phyloP scores from a whole-genome alignment of 257 asterid genomes.

The Solanum ossicruentum region DNA sequence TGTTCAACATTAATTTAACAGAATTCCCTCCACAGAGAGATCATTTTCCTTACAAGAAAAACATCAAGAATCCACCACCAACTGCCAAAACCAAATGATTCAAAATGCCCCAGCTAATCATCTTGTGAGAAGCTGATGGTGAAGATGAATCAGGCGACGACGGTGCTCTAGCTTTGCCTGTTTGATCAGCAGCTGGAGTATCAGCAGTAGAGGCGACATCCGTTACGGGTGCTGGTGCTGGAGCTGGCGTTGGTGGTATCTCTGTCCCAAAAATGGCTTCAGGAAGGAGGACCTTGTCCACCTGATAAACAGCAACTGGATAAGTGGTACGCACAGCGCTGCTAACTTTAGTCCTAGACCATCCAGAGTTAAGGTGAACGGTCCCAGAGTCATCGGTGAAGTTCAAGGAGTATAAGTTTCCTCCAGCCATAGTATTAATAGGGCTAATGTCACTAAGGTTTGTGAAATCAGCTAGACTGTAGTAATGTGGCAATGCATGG shows the following conservation, averaged over 20 bases:
- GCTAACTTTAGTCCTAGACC: constrained; percentile 56
- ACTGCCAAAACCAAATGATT: constrained; percentile 18
- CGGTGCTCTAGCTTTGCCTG: constrained; percentile 6
- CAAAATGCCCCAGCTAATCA: constrained; percentile 11
- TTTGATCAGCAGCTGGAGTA: constrained; percentile 30
- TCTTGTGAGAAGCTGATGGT: constrained; percentile 22
- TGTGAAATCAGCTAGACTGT: constrained; percentile 57
- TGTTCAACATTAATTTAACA: background rate
- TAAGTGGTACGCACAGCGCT: constrained; percentile 65
- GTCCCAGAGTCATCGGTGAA: constrained; percentile 57
- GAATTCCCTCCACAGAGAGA: no score
- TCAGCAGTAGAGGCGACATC: constrained; percentile 37
- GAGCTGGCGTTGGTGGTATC: constrained; percentile 77
- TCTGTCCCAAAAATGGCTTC: constrained; percentile 75
- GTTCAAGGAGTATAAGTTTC: constrained; percentile 26
- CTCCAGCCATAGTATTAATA: constrained; percentile 53
- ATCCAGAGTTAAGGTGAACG: constrained; percentile 43
- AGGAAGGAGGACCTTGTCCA: constrained; percentile 57
- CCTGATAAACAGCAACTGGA: constrained; percentile 68
- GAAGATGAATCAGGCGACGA: constrained; percentile 25
- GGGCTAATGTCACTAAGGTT: constrained; percentile 63
- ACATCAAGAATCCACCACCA: constrained; percentile 12
- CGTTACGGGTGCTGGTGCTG: constrained; percentile 58
- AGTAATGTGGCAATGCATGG: constrained; percentile 72
- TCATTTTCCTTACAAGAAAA: background rate